Evolutionary conservation across 306 rosid species (phyloP).

Genomic region (Sicyos edulis): DNA sequence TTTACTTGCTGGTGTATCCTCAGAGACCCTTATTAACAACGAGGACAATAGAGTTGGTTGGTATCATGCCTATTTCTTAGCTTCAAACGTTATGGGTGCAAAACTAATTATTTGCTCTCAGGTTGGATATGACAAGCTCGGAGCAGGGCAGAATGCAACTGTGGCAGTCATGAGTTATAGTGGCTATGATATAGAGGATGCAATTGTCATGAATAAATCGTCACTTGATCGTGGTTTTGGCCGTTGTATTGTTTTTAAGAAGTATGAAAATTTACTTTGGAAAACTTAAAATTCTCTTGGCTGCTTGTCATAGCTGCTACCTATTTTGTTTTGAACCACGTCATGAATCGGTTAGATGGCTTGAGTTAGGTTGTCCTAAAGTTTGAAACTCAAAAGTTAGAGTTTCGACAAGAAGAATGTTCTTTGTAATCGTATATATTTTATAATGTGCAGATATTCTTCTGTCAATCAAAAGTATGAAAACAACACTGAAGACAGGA

Average conservation of each 20-base stretch:
- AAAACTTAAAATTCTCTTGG: slow-evolving; percentile 25
- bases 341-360: not conserved
- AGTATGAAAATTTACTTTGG: slow-evolving; percentile 29
- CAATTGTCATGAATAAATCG: slow-evolving; percentile 94
- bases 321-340: not conserved
- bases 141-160: slow-evolving; percentile 98
- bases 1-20: slow-evolving; percentile 88
- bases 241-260: slow-evolving; percentile 91
- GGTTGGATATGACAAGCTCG: slow-evolving; percentile 97
- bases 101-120: slow-evolving; percentile 31
- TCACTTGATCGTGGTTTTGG: slow-evolving; percentile 99
- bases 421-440: slow-evolving; percentile 21
- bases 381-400: not conserved
- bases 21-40: slow-evolving; percentile 90
- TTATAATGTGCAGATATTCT: slow-evolving; percentile 38
- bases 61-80: slow-evolving; percentile 29
- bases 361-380: not conserved
- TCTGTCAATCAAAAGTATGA: slow-evolving; percentile 50
- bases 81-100: not conserved
- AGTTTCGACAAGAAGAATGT: not conserved
- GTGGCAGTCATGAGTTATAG: slow-evolving; percentile 99
- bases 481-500: slow-evolving; percentile 60
- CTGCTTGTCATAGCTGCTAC: not conserved
- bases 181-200: slow-evolving; percentile 99
- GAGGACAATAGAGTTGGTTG: slow-evolving; percentile 83